phyloP scores from a whole-genome alignment of 2,329 filamentous ascomycete genomes.

The Thielaviopsis punctulata region DNA sequence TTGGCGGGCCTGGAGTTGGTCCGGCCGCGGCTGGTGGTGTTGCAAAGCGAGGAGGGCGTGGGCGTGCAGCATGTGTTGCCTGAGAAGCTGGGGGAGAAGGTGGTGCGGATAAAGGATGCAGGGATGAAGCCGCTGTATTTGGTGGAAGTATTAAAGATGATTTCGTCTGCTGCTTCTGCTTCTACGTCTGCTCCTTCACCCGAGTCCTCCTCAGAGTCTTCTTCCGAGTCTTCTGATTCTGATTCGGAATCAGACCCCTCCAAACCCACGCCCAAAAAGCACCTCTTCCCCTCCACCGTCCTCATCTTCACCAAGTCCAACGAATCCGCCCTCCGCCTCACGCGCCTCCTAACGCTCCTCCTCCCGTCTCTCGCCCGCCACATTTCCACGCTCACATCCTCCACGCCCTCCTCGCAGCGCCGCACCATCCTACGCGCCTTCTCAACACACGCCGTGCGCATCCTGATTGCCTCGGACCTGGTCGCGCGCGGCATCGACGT shows the following conservation, averaged over 20 bases:
- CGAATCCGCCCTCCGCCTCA: constrained; percentile 72
- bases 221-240: background rate
- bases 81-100: constrained; percentile 27
- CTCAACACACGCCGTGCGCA: constrained; percentile 42
- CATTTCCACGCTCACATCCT: constrained; percentile 59
- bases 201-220: constrained; percentile 7
- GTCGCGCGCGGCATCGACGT: constrained; percentile 82
- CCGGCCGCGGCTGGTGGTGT: constrained; percentile 57
- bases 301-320: constrained; percentile 86
- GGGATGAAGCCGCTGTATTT: constrained; percentile 57
- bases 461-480: constrained; percentile 84
- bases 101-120: constrained; percentile 21
- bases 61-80: constrained; percentile 38
- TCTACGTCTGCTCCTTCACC: constrained; percentile 62
- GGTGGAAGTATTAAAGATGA: constrained; percentile 34
- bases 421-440: constrained; percentile 53
- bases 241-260: constrained; percentile 11
- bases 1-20: constrained; percentile 55
- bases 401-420: constrained; percentile 53
- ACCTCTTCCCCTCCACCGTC: constrained; percentile 27
- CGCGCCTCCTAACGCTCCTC: constrained; percentile 56
- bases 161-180: constrained; percentile 41
- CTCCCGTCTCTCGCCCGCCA: constrained; percentile 37
- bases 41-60: constrained; percentile 35
- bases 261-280: constrained; percentile 13